Conservation (phyloP, 2,329 filamentous ascomycete species). For the Ophiocordyceps camponoti-rufipedis region DNA sequence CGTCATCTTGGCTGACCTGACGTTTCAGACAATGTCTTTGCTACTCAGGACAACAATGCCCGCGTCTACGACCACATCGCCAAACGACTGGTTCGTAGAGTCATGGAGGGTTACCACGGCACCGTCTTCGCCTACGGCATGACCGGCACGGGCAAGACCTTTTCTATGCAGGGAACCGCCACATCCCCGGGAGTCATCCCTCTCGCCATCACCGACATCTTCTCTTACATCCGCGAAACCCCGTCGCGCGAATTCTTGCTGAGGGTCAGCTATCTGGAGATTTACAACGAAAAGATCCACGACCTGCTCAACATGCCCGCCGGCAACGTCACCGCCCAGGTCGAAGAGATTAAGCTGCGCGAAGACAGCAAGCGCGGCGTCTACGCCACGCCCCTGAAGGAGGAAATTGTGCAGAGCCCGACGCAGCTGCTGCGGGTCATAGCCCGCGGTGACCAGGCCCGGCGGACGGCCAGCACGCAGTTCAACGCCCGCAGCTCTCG, state of each 20-base stretch:
- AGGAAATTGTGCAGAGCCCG: conserved; percentile 96
- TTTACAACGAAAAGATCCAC: conserved; percentile 96
- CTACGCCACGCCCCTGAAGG: conserved; percentile 88
- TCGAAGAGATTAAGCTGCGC: conserved; percentile 92
- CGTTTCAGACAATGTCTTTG: conserved; percentile 77
- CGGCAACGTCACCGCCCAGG: conserved; percentile 34
- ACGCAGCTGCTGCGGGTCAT: conserved; percentile 91
- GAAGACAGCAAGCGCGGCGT: conserved; percentile 94
- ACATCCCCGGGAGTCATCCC: conserved; percentile 93
- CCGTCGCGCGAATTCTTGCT: conserved; percentile 86
- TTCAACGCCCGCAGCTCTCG: conserved; percentile 94
- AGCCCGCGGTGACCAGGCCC: conserved; percentile 77
- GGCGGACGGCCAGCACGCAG: conserved; percentile 83
- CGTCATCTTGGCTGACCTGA: conserved; percentile 5
- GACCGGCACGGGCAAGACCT: conserved; percentile 97
- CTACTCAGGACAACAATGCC: conserved; percentile 82
- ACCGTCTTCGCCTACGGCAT: conserved; percentile 98
- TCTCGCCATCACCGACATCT: conserved; percentile 93
- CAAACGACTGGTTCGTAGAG: conserved; percentile 81
- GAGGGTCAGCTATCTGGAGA: conserved; percentile 93
- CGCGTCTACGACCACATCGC: conserved; percentile 88
- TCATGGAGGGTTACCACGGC: conserved; percentile 98
- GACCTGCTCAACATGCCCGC: conserved; percentile 69
- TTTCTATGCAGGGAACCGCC: conserved; percentile 97
- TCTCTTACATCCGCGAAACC: conserved; percentile 96